These are phyloP conservation scores for Pseudopyricularia cyperi DNA, from an alignment of 2,329 filamentous ascomycete genomes.

Conservation along the genomic window DNA sequence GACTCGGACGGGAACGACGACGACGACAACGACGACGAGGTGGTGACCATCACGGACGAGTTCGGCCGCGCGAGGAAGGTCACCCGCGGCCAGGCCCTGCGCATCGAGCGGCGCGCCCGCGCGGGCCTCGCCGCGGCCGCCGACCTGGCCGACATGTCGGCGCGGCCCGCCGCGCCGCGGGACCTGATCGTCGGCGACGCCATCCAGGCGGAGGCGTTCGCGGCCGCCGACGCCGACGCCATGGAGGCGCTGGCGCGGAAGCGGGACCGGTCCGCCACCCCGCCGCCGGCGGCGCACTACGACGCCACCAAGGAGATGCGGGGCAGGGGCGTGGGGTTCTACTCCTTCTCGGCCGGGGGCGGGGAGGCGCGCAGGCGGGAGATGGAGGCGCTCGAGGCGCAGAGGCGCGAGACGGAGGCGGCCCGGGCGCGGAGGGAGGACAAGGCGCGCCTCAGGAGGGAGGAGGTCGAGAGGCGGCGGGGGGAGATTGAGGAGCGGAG, in stretches of 20 bases:
- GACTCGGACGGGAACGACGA: conserved; percentile 23
- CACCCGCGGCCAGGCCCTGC: conserved; percentile 54
- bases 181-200: conserved; percentile 72
- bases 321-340: conserved; percentile 83
- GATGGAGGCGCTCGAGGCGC: conserved; percentile 60
- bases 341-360: conserved; percentile 73
- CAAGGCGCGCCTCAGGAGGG: conserved; percentile 43
- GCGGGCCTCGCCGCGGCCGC: conserved; percentile 33
- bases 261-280: conserved; percentile 68
- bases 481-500: conserved; percentile 45
- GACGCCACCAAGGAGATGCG: conserved; percentile 73
- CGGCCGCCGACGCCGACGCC: conserved; percentile 53
- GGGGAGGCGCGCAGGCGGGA: conserved; percentile 51
- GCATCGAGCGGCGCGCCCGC: conserved; percentile 45
- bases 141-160: conserved; percentile 56
- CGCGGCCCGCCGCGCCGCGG: conserved; percentile 46
- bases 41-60: conserved; percentile 84
- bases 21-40: conserved; percentile 33
- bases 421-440: conserved; percentile 42
- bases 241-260: conserved; percentile 72
- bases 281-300: conserved; percentile 72
- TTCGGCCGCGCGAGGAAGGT: conserved; percentile 73
- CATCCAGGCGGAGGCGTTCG: conserved; percentile 74
- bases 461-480: conserved; percentile 51
- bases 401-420: conserved; percentile 56